Base-by-base conservation (phyloP, 345 rosid species). In the Rhizophora apiculata region DNA sequence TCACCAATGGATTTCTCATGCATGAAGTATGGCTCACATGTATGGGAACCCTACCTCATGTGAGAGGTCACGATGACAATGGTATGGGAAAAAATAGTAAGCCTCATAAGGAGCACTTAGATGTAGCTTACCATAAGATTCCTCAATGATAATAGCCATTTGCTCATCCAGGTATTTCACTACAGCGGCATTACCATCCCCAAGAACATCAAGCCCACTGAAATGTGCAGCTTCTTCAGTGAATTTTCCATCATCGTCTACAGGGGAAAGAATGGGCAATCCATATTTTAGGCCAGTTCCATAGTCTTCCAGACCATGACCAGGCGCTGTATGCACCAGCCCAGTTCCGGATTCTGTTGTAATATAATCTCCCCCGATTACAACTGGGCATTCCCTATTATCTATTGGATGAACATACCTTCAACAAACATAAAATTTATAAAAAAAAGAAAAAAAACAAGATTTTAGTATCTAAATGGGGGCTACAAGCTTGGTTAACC, bases 281-380 rank as follows among this genome's bases (percentile, higher is more conserved):
- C 96, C 95, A 81, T 89, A 94, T 81, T 94, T 94, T 69, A 85
- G 70, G 71, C 96, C 95, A 46, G 96, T 94, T 65, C 76, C 81
- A 76, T 91, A 91, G 81, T 94, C 98, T 80, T 94, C 98, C 80
- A 85, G 97, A 73, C 98, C 98, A 84, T 94, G 98, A 70, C 97
- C 97, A 67, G 98, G 98, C 79, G 98, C 98, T 31, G 97, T 94
- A 84, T 94, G 98, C 78, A 94, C 97, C 75, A 94, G 82, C 64
- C 98, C 97, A 64, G 97, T 94, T 82, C 98, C 97, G 43, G 97
- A 85, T 82, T 94, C 98, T n/a, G 95, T 94, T 24, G 97, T 94
- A 73, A 94, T 91, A 79, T 94, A 91, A 74, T 89, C 98, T 75
- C 97, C 97, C 67, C 96, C 98, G 43, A 89, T 73, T 60, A 94